Conservation (phyloP, 176 grass and related monocot genomes). For the Ensete ventricosum region DNA sequence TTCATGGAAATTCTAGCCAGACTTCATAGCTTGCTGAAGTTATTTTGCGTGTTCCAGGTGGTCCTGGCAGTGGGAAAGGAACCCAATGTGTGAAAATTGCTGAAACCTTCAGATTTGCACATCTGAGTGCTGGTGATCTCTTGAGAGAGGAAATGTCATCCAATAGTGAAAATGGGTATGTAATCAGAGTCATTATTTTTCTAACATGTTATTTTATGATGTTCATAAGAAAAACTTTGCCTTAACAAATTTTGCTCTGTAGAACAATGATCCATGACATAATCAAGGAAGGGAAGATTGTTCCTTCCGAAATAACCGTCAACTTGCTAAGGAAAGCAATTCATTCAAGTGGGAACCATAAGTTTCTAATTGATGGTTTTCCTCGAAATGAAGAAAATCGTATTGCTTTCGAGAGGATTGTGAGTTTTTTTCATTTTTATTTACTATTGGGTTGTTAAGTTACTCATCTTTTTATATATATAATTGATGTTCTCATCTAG, state of each 20-base stretch:
- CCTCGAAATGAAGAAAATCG: constrained; percentile 92
- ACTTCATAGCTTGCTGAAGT: neutral
- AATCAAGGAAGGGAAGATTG: constrained; percentile 92
- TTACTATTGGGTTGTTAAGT: neutral
- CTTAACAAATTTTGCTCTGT: constrained; percentile 3
- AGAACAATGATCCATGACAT: constrained; percentile 54
- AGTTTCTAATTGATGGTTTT: constrained; percentile 90
- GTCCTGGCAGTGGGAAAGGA: constrained; percentile 91
- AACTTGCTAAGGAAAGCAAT: constrained; percentile 68
- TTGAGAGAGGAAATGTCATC: constrained; percentile 71
- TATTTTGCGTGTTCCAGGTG: constrained; percentile 28
- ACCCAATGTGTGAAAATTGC: constrained; percentile 89
- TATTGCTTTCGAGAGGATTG: constrained; percentile 72
- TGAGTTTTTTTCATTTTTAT: constrained; percentile 45
- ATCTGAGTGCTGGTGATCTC: constrained; percentile 79
- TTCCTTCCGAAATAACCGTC: constrained; percentile 87
- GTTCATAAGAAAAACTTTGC: neutral
- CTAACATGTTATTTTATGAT: neutral
- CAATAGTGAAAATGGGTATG: constrained; percentile 62
- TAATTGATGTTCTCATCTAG: too few relatives aligned
- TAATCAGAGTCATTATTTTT: neutral
- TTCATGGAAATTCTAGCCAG: neutral
- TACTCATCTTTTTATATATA: neutral
- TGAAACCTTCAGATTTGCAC: constrained; percentile 63
- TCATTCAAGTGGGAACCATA: constrained; percentile 35